A percentile compares a stretch with the other conserved stretches of the same genome.
phyloP scores from a whole-genome alignment of 805 yeast genomes.

The Cyberlindnera suaveolens region DNA sequence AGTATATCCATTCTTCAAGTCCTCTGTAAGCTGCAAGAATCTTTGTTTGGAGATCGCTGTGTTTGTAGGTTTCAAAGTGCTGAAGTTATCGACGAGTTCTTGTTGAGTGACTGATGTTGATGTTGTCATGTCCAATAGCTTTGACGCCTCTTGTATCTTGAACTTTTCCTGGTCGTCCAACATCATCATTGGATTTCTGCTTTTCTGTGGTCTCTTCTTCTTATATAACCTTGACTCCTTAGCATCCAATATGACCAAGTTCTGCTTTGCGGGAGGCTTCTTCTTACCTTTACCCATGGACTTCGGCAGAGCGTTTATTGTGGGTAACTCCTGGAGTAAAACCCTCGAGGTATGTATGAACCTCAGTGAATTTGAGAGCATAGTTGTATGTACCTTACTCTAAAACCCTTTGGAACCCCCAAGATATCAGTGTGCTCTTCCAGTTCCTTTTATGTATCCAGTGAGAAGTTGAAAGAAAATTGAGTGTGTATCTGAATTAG shows the following conservation, averaged over 20 bases:
- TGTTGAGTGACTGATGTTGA: slow-evolving; percentile 1
- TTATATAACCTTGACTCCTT: slow-evolving; percentile 14
- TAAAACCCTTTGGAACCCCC: neutral
- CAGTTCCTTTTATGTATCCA: too few species aligned
- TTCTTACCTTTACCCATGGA: slow-evolving; percentile 21
- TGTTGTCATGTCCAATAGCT: slow-evolving; percentile 6
- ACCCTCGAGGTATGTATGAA: slow-evolving; percentile 5
- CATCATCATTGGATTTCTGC: neutral
- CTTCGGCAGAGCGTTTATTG: neutral
- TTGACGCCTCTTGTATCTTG: slow-evolving; percentile 4
- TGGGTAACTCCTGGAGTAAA: slow-evolving; percentile 1
- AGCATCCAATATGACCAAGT: slow-evolving; percentile 19
- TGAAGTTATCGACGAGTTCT: slow-evolving; percentile 4
- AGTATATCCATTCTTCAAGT: slow-evolving; percentile 10
- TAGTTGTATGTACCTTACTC: neutral
- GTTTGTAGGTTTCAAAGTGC: slow-evolving; percentile 13
- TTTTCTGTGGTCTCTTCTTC: slow-evolving; percentile 1
- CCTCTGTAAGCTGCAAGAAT: slow-evolving; percentile 13
- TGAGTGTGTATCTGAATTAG: too few species aligned
- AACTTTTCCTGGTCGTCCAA: neutral
- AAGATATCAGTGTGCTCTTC: too few species aligned
- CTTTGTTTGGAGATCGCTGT: slow-evolving; percentile 13
- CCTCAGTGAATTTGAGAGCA: slow-evolving; percentile 1
- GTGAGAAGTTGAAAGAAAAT: too few species aligned
- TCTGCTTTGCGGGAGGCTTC: slow-evolving; percentile 18